Percentiles rank a stretch among this genome's conserved stretches.
These are phyloP conservation scores for Candida sanyaensis DNA, from an alignment of 1,139 yeast species.

Conservation along the genomic window DNA sequence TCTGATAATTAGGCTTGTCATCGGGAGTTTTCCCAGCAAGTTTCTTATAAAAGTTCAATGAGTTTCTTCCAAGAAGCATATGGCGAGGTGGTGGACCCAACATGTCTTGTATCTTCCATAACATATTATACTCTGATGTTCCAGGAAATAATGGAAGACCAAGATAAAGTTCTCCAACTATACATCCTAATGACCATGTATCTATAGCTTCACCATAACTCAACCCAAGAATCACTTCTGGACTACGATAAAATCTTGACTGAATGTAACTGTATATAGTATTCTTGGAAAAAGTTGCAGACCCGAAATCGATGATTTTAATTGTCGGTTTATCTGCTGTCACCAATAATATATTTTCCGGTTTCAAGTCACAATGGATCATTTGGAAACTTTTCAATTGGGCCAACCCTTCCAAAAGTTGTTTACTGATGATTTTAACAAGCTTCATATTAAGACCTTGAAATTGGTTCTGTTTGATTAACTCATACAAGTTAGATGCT, in stretches of 20 bases:
- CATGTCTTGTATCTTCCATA: conserved; percentile 79
- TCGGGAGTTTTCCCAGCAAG: conserved; percentile 24
- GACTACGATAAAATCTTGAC: conserved; percentile 92
- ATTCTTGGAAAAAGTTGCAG: conserved; percentile 91
- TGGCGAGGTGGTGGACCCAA: conserved; percentile 89
- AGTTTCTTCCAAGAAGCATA: conserved; percentile 93
- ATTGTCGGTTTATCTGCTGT: conserved; percentile 85
- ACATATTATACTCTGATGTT: conserved; percentile 87
- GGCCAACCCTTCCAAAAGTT: conserved; percentile 76
- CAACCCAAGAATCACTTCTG: conserved; percentile 89
- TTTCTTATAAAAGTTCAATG: conserved; percentile 68
- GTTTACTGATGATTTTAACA: conserved; percentile 76
- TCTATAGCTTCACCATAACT: conserved; percentile 93
- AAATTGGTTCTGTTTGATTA: conserved; percentile 90
- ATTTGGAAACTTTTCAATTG: conserved; percentile 81
- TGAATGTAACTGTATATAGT: conserved; percentile 93
- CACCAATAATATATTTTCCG: conserved; percentile 85
- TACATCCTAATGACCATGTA: conserved; percentile 99
- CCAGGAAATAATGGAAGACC: conserved; percentile 98
- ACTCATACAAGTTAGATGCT: conserved; percentile 86
- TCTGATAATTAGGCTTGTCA: conserved; percentile 30
- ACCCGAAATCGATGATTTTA: conserved; percentile 94
- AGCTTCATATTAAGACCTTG: conserved; percentile 84
- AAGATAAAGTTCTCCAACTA: conserved; percentile 86
- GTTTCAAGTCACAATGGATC: conserved; percentile 95